Conservation (phyloP, 257 asterid genomes). For the Solanum paucissectum region DNA sequence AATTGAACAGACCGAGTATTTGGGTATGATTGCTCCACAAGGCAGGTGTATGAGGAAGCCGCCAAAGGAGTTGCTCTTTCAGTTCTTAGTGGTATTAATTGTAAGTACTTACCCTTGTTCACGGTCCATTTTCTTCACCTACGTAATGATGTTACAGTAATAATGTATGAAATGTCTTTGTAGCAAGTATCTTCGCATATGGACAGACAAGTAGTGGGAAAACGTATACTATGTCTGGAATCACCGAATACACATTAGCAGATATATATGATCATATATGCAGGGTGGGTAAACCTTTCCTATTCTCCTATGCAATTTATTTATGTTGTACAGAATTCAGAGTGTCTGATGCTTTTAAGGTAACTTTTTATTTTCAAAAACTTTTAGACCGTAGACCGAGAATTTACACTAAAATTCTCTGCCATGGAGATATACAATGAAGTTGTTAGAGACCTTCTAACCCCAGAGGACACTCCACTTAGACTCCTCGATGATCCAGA, state of each 20-base stretch:
- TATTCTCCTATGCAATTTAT: neutral
- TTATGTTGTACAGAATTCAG: neutral
- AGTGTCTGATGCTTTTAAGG: neutral
- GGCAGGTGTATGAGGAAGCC: conserved; percentile 68
- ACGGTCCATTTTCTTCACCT: neutral
- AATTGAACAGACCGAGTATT: conserved; percentile 63
- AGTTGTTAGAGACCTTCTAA: conserved; percentile 75
- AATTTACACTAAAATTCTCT: conserved; percentile 59
- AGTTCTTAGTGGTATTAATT: conserved; percentile 70
- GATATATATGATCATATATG: conserved; percentile 40
- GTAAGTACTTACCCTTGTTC: conserved; percentile 34
- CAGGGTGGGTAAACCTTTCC: conserved; percentile 15
- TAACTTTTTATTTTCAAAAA: neutral
- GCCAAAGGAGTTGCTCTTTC: conserved; percentile 78
- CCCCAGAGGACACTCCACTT: conserved; percentile 45
- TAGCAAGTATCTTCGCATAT: conserved; percentile 71
- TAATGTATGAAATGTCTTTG: neutral
- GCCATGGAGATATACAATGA: conserved; percentile 98
- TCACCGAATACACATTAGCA: conserved; percentile 30
- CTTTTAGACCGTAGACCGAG: conserved; percentile 28
- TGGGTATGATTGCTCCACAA: conserved; percentile 45
- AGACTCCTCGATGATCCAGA: conserved; percentile 95
- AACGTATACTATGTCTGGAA: conserved; percentile 54
- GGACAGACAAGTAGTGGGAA: conserved; percentile 76
- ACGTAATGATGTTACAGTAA: conserved; percentile 34